Evolutionary conservation across 2,329 filamentous ascomycete genomes (phyloP), one percentile per base, ranked within the genome.

Genomic region (Tolypocladium guangdongense): DNA sequence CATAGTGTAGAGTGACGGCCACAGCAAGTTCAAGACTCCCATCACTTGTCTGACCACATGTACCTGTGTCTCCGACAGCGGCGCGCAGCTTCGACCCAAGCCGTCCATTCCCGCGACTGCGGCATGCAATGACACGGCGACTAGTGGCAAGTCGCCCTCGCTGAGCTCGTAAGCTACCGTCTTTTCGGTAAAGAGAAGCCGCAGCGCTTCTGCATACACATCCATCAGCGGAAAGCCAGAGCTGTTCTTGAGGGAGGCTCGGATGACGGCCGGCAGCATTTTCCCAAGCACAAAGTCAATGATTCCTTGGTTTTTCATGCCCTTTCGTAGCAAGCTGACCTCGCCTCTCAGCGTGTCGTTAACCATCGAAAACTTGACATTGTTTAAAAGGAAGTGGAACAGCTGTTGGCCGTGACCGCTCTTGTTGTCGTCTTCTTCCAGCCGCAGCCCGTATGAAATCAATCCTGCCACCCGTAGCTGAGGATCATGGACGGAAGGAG

Each of bases 331-430:
- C 50, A 81, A 73, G 6, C 54, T 58, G 32, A 70, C 64, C 59
- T 82, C 76, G 7, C 75, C 70, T 7, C 61, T 61, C n/a, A 82
- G 67, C 50, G 70, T 73, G 53, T 74, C 68, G 54, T 76, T 76
- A 45, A 72, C 71, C 3, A 83, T 62, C 0, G 78, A 76, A 51
- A 76, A 66, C 60, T 81, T 81, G 62, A 81, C 80, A 63, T 77
- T 81, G 58, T 78, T 78, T 60, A 75, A 77, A 2, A 83, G 68
- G 54, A 80, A 78, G 62, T 77, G 77, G 60, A 83, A 83, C 4
- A 83, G 70, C 52, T 75, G 73, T 20, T 75, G 71, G 5, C 66
- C 65, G 4, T 75, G 71, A 7, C 66, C 65, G 4, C 74, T 75
- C 33, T 70, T 72, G 2, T 64, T 59, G 52, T 82, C 79, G 2